Conservation (phyloP, 805 yeast species). For the Alloascoidea hylecoeti region DNA sequence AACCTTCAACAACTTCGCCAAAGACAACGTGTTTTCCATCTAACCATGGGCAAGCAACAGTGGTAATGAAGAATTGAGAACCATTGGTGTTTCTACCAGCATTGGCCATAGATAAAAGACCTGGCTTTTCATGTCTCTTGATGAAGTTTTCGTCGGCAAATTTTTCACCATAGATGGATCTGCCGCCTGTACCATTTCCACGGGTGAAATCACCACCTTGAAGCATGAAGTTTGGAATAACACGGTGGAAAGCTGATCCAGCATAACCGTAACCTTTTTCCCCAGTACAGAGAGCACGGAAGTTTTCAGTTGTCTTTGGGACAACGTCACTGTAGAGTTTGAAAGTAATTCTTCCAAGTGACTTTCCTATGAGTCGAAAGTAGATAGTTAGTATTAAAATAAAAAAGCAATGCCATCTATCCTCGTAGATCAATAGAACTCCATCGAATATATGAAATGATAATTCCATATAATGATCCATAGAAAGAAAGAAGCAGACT, state of each 20-base stretch:
- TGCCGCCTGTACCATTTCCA: constrained; percentile 91
- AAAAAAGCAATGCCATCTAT: not conserved
- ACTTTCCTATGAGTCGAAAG: constrained; percentile 21
- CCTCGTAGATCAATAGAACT: constrained; percentile 1
- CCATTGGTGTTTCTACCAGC: constrained; percentile 98
- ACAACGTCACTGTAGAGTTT: constrained; percentile 65
- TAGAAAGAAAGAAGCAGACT: not conserved
- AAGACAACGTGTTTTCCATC: constrained; percentile 93
- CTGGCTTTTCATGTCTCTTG: constrained; percentile 64
- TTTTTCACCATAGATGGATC: constrained; percentile 68
- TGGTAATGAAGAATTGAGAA: constrained; percentile 93
- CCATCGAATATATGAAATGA: no score
- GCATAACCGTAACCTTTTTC: constrained; percentile 91
- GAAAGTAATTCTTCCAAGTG: constrained; percentile 57
- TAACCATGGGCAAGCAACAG: constrained; percentile 77
- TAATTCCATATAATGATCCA: not conserved
- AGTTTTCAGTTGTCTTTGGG: constrained; percentile 94
- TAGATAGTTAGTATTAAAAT: constrained; percentile 6
- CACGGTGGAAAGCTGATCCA: constrained; percentile 88
- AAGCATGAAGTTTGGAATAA: constrained; percentile 91
- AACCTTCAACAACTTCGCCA: constrained; percentile 82
- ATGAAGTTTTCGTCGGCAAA: constrained; percentile 68
- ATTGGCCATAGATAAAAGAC: constrained; percentile 91
- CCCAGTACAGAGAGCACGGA: constrained; percentile 89
- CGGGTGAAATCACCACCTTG: constrained; percentile 88